Conservation (phyloP, 805 yeast species). For the Saturnispora serradocipensis region DNA sequence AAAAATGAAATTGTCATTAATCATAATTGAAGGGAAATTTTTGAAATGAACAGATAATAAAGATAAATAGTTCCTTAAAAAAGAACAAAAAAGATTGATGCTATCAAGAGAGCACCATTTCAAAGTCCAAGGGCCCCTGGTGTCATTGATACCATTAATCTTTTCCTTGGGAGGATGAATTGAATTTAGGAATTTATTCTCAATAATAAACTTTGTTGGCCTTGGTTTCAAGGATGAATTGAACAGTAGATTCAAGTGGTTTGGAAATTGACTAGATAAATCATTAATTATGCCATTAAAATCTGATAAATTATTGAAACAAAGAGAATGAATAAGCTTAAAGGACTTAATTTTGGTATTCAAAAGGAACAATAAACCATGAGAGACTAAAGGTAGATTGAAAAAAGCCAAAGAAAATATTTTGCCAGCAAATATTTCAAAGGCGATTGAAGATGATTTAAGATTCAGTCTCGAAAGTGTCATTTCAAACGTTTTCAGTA, state of each 20-base stretch:
- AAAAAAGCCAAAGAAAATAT: constrained; percentile 56
- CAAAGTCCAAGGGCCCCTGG: constrained; percentile 54
- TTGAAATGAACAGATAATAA: constrained; percentile 22
- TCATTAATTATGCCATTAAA: constrained; percentile 8
- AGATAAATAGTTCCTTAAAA: constrained; percentile 47
- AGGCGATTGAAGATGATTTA: constrained; percentile 45
- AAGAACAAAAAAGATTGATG: constrained; percentile 50
- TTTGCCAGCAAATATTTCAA: constrained; percentile 62
- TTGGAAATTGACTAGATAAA: constrained; percentile 17
- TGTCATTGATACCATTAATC: constrained; percentile 41
- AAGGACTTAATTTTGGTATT: constrained; percentile 43
- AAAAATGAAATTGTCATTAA: constrained; percentile 13
- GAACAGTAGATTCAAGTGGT: constrained; percentile 19
- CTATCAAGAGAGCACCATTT: constrained; percentile 48
- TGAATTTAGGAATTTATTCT: constrained; percentile 27
- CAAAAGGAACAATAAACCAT: constrained; percentile 46
- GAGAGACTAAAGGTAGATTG: constrained; percentile 45
- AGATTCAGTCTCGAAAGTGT: constrained; percentile 37
- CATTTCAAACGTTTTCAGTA: constrained; percentile 46
- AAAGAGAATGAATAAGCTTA: constrained; percentile 22
- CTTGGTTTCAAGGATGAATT: constrained; percentile 17
- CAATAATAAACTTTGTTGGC: constrained; percentile 20
- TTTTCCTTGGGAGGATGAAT: constrained; percentile 31
- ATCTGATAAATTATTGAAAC: constrained; percentile 13
- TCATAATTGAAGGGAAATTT: constrained; percentile 9